Percentiles rank a stretch among this genome's conserved stretches.
These are phyloP conservation scores for Coprinopsis cinerea DNA, from an alignment of 768 basidiomycete species.

Conservation along the genomic window DNA sequence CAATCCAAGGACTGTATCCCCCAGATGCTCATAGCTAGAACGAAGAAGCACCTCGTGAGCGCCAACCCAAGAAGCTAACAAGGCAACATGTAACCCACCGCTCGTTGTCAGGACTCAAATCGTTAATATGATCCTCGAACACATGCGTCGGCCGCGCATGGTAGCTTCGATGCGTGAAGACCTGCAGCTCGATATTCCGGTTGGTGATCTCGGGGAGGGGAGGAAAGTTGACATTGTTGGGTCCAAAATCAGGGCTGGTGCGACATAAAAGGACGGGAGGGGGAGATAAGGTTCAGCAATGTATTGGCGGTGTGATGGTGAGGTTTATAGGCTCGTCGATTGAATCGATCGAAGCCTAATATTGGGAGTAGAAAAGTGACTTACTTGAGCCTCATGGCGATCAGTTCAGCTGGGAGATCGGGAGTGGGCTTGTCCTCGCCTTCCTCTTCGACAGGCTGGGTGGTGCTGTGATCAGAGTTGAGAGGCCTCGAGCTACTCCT, in stretches of 20 bases:
- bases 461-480: too few species aligned
- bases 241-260: slow-evolving; percentile 39
- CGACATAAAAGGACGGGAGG: neutral
- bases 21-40: slow-evolving; percentile 66
- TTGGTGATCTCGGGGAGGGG: slow-evolving; percentile 52
- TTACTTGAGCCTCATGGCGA: too few species aligned
- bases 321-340: too few species aligned
- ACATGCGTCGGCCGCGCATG: slow-evolving; percentile 65
- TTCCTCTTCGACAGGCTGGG: too few species aligned
- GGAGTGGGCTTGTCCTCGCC: too few species aligned
- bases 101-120: slow-evolving; percentile 79
- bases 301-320: neutral
- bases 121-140: slow-evolving; percentile 68
- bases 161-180: slow-evolving; percentile 75
- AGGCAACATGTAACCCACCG: slow-evolving; percentile 37
- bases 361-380: too few species aligned
- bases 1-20: slow-evolving; percentile 67
- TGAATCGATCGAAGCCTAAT: too few species aligned
- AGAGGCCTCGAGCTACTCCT: too few species aligned
- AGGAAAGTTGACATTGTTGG: slow-evolving; percentile 42
- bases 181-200: slow-evolving; percentile 39
- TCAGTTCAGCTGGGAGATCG: too few species aligned
- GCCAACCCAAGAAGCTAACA: slow-evolving; percentile 4
- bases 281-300: neutral
- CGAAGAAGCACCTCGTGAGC: slow-evolving; percentile 4